Base-by-base conservation (phyloP, 2,329 filamentous ascomycete species). In the Hypoxylon sp. region DNA sequence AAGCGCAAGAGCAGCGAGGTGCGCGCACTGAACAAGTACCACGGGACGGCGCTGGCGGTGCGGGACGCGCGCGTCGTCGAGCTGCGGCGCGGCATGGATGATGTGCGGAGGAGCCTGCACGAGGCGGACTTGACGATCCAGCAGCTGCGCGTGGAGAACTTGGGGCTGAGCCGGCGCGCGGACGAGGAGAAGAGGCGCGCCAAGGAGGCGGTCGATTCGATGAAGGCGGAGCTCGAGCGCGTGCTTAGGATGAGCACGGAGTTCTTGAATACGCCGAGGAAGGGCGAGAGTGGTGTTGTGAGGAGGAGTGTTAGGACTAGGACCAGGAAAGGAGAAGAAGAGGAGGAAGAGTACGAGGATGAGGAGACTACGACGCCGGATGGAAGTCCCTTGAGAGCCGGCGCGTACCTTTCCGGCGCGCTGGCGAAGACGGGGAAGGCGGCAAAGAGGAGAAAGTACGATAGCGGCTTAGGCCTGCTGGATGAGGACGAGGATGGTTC, bases 381-480 rank as follows among this genome's bases (percentile, higher is more conserved):
- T 1, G 61, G 62, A 8, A 66, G 70, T 48, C 62, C 65, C n/a
- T 8, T 57, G 7, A 31, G 55, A n/a, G 31, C 69, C 35, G 54
- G 62, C 27, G 67, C 74, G 3, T 69, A 72, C 8, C 65, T 71
- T 42, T 46, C 67, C n/a, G 63, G 56, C 15, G 67, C 19, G 11
- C 42, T 65, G 44, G 63, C 63, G 48, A 69, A 63, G 51, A 76
- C 75, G 21, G 74, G 74, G 0, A 76, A 69, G 27, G 79, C 75
- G 27, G 80, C 68, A 71, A 86, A 83, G 78, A 80, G 80, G 65
- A 82, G 85, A 65, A 80, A 82, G 63, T 82, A 84, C 69, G 87
- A 89, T 74, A 88, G 85, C 59, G 87, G 87, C 0, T 73, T 89
- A 54, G 86, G 86, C 0, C 79, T 89, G 24, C 69, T 88, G 75